A percentile compares a stretch with the other conserved stretches of the same genome.
phyloP scores from a whole-genome alignment of 1,284 basidiomycete species.

The Puccinia triticina region DNA sequence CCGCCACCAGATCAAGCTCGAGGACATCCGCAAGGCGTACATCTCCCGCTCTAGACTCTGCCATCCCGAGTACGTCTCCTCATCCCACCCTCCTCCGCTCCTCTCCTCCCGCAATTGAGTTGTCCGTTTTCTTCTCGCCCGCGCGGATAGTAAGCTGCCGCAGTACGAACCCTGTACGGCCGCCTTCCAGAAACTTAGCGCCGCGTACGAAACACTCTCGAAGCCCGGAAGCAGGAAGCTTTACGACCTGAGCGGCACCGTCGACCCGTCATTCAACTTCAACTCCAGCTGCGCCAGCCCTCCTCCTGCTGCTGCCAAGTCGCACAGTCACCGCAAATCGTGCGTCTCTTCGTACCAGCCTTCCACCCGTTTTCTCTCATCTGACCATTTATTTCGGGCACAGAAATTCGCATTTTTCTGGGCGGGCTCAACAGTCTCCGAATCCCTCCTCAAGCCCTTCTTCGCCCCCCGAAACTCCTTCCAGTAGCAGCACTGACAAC shows the following conservation, averaged over 20 bases:
- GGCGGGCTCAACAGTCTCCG: too few species aligned
- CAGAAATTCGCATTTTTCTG: neutral
- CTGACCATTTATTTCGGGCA: neutral
- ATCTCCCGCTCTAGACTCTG: slow-evolving; percentile 42
- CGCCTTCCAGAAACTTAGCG: slow-evolving; percentile 60
- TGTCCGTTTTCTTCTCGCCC: neutral
- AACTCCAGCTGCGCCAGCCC: too few species aligned
- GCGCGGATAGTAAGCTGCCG: slow-evolving; percentile 57
- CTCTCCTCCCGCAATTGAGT: neutral
- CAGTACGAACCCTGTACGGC: slow-evolving; percentile 58
- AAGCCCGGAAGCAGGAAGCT: slow-evolving; percentile 57
- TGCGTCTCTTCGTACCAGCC: neutral
- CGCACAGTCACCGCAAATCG: neutral
- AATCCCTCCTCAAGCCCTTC: neutral
- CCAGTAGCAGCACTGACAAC: neutral
- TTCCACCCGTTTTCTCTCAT: neutral
- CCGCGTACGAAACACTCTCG: slow-evolving; percentile 59
- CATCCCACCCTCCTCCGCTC: neutral
- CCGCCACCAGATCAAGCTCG: slow-evolving; percentile 31
- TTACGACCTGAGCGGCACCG: slow-evolving; percentile 57
- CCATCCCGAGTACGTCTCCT: slow-evolving; percentile 42
- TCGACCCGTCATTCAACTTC: slow-evolving; percentile 26
- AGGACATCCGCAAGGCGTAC: slow-evolving; percentile 45
- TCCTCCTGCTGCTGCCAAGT: neutral
- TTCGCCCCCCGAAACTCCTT: neutral